A percentile compares a stretch with the other conserved stretches of the same genome.
These are phyloP conservation scores for Calocera cornea DNA, from an alignment of 768 basidiomycete genomes.

Conservation along the genomic window DNA sequence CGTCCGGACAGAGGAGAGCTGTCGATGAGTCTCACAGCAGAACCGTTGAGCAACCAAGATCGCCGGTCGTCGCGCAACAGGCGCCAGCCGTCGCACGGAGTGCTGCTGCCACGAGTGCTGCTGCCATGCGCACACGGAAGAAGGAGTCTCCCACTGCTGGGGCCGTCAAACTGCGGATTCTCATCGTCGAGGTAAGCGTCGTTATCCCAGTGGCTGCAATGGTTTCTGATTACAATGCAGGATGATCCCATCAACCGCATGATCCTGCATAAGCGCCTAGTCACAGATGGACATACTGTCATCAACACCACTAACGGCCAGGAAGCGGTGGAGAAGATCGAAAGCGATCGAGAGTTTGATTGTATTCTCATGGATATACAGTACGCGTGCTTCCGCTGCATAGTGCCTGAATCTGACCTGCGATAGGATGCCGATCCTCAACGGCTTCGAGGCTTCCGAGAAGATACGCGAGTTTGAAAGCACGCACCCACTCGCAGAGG, in stretches of 20 bases:
- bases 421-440: constrained; percentile 61
- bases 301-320: constrained; percentile 60
- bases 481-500: constrained; percentile 5
- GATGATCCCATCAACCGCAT: constrained; percentile 63
- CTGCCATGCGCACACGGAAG: neutral
- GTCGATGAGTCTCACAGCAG: neutral
- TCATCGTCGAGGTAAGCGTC: constrained; percentile 55
- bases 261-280: constrained; percentile 54
- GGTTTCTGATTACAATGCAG: constrained; percentile 22
- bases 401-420: neutral
- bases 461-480: constrained; percentile 52
- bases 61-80: neutral
- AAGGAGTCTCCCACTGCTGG: constrained; percentile 7
- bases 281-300: constrained; percentile 51
- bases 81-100: neutral
- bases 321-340: constrained; percentile 50
- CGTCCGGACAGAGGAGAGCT: constrained; percentile 9
- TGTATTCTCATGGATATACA: constrained; percentile 73
- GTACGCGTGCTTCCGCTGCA: constrained; percentile 28
- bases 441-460: constrained; percentile 55
- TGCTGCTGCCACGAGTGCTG: neutral
- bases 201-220: neutral
- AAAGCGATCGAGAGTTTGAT: constrained; percentile 49
- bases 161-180: constrained; percentile 30
- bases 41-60: neutral